These are phyloP conservation scores for Prunus davidiana DNA, from an alignment of 306 rosid species.

Conservation along the genomic window DNA sequence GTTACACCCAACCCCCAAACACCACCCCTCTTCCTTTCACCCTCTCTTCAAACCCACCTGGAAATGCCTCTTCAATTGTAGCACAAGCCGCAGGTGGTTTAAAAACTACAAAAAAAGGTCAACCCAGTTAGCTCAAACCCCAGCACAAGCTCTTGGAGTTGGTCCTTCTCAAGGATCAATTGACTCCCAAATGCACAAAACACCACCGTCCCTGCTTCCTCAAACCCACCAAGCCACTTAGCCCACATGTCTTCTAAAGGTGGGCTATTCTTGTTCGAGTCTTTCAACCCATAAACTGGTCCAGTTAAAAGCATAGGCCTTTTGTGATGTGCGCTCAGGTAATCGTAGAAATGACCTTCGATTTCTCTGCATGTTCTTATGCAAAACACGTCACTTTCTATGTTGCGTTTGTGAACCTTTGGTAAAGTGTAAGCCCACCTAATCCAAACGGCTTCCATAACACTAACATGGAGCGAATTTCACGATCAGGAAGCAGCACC, in stretches of 20 bases:
- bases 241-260: constrained; percentile 16
- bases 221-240: constrained; percentile 25
- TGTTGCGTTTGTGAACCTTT: constrained; percentile 6
- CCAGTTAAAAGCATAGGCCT: constrained; percentile 40
- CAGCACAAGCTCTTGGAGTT: constrained; percentile 36
- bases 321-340: constrained; percentile 3
- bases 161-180: constrained; percentile 24
- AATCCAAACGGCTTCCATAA: constrained; percentile 33
- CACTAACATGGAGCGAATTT: constrained; percentile 18
- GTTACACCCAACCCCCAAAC: too few species aligned
- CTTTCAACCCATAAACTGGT: constrained; percentile 11
- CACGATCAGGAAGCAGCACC: constrained; percentile 23
- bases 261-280: not conserved
- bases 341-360: constrained; percentile 24
- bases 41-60: not conserved
- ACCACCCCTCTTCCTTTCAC: not conserved
- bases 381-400: constrained; percentile 32
- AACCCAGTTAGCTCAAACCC: constrained; percentile 38
- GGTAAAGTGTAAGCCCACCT: constrained; percentile 32
- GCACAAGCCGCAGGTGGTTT: constrained; percentile 28
- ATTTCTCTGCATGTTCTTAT: not conserved
- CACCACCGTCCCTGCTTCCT: too few species aligned
- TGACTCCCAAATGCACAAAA: too few species aligned
- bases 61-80: constrained; percentile 30
- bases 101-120: constrained; percentile 31